Percentiles rank a stretch among this genome's conserved stretches.
These are phyloP conservation scores for Colletotrichum orbiculare DNA, from an alignment of 2,329 filamentous ascomycete genomes.

Conservation along the genomic window DNA sequence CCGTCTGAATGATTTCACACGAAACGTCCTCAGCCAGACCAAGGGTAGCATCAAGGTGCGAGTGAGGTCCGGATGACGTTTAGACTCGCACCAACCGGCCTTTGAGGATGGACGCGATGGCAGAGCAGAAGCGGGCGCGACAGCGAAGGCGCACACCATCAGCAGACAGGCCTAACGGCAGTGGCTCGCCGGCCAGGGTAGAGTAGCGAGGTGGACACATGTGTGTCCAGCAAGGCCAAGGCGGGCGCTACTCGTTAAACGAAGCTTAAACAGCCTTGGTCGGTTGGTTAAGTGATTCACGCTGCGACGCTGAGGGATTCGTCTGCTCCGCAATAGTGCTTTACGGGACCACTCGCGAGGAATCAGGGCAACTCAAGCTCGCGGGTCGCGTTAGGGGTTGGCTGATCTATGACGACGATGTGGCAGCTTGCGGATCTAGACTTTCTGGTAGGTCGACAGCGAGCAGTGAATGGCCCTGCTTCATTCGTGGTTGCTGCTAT, in stretches of 20 bases:
- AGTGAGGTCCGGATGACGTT: constrained; percentile 29
- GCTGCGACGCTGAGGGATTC: constrained; percentile 4
- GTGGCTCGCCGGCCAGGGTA: no score
- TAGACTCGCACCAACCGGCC: constrained; percentile 23
- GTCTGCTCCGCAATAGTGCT: background rate
- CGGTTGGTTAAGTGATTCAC: background rate
- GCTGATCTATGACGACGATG: constrained; percentile 20
- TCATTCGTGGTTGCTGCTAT: no score
- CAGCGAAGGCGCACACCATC: constrained; percentile 13
- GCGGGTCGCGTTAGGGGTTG: constrained; percentile 1
- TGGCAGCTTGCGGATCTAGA: no score
- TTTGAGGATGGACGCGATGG: background rate
- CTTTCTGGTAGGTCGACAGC: no score
- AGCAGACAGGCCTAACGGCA: constrained; percentile 2
- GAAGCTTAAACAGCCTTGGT: background rate
- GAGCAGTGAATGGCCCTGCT: background rate
- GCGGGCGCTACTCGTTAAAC: constrained; percentile 9
- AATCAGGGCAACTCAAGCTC: constrained; percentile 1
- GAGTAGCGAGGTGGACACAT: no score
- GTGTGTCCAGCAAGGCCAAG: background rate
- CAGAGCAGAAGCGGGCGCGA: constrained; percentile 9
- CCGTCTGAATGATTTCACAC: constrained; percentile 14
- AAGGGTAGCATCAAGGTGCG: constrained; percentile 7
- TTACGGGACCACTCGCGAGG: constrained; percentile 3
- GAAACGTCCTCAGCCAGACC: background rate